These are phyloP conservation scores for Plasmodium blacklocki DNA, from an alignment of 169 alveolate genomes.

Conservation along the genomic window DNA sequence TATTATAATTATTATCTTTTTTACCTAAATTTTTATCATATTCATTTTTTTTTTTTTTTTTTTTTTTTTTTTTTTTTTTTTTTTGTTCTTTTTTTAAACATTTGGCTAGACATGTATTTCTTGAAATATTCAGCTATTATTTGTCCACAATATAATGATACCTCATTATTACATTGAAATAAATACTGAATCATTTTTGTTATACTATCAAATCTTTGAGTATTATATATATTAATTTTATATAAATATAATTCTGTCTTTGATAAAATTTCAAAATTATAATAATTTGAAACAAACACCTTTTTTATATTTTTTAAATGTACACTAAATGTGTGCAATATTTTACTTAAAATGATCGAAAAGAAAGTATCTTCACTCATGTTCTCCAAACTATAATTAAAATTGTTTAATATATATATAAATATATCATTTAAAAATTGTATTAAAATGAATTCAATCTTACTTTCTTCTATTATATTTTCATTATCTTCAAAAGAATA, in stretches of 20 bases:
- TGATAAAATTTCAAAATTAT: conserved; percentile 17
- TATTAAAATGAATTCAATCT: conserved; percentile 16
- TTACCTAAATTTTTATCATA: background rate
- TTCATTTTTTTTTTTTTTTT: background rate
- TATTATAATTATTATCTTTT: too few relatives aligned
- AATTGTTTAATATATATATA: conserved; percentile 21
- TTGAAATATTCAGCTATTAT: conserved; percentile 46
- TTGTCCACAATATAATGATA: conserved; percentile 47
- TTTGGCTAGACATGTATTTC: conserved; percentile 14
- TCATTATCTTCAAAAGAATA: background rate
- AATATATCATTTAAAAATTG: conserved; percentile 25
- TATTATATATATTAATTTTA: conserved; percentile 16
- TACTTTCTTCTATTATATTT: conserved; percentile 8
- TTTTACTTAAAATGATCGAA: conserved; percentile 41
- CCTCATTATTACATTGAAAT: conserved; percentile 41
- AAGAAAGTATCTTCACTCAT: conserved; percentile 17
- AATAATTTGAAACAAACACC: background rate
- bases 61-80: background rate
- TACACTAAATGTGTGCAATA: conserved; percentile 41
- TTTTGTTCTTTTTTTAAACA: background rate
- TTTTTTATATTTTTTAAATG: conserved; percentile 18
- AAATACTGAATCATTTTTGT: conserved; percentile 14
- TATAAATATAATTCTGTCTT: conserved; percentile 21
- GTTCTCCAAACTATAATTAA: conserved; percentile 11
- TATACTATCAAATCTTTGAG: conserved; percentile 26